These are phyloP conservation scores for Talaromyces sp. DNA, from an alignment of 2,329 filamentous ascomycete species.

Conservation along the genomic window DNA sequence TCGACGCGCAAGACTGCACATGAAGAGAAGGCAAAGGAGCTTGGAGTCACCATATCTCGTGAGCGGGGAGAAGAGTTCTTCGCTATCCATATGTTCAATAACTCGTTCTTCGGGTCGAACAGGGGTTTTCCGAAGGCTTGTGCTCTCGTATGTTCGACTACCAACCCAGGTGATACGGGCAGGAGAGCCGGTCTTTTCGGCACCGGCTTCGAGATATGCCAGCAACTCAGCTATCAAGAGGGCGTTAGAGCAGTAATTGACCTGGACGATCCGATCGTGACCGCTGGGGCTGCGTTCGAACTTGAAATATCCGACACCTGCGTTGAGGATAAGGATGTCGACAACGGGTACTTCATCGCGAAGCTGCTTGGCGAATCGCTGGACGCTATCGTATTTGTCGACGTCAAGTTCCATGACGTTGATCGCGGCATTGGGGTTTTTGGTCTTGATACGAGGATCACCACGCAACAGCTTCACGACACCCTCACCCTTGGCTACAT, in stretches of 20 bases:
- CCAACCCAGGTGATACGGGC: constrained; percentile 27
- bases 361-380: constrained; percentile 24
- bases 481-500: constrained; percentile 25
- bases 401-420: constrained; percentile 26
- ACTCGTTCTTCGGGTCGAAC: constrained; percentile 12
- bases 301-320: constrained; percentile 23
- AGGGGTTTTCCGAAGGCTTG: constrained; percentile 19
- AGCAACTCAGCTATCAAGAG: constrained; percentile 29
- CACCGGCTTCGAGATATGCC: constrained; percentile 29
- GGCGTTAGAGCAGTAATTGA: constrained; percentile 32
- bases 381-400: constrained; percentile 24
- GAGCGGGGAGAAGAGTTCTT: constrained; percentile 8
- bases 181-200: constrained; percentile 20
- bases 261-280: constrained; percentile 42
- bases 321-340: constrained; percentile 31
- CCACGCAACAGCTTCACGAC: constrained; percentile 10
- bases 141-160: constrained; percentile 22
- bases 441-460: constrained; percentile 5
- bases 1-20: constrained; percentile 26
- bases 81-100: constrained; percentile 22
- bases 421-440: constrained; percentile 13
- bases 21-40: constrained; percentile 27
- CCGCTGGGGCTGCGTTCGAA: constrained; percentile 27
- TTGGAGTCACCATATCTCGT: constrained; percentile 26
- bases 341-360: constrained; percentile 22